Evolutionary conservation across 2,329 filamentous ascomycete species (phyloP).

Genomic region (Raffaelea arxii): DNA sequence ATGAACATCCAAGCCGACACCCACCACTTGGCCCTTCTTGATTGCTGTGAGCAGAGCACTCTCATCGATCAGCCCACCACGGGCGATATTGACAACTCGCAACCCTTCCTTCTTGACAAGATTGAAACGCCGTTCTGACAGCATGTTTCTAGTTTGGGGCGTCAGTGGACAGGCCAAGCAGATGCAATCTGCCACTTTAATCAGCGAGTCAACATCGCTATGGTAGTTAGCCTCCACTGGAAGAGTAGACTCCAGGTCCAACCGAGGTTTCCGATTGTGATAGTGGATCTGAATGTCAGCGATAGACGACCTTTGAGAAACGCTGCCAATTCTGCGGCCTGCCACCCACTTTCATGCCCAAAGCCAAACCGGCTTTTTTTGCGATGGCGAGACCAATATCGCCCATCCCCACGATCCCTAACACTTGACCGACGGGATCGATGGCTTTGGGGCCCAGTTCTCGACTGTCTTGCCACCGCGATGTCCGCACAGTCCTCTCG

Average conservation of each 20-base stretch:
- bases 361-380: slow-evolving; percentile 16
- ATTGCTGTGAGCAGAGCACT: slow-evolving; percentile 21
- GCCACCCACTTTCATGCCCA: slow-evolving; percentile 18
- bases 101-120: slow-evolving; percentile 15
- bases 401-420: slow-evolving; percentile 23
- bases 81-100: slow-evolving; percentile 22
- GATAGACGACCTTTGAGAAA: background rate
- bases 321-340: background rate
- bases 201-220: slow-evolving; percentile 18
- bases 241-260: slow-evolving; percentile 8
- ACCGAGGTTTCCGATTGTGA: slow-evolving; percentile 16
- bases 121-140: slow-evolving; percentile 11
- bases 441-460: slow-evolving; percentile 12
- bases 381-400: slow-evolving; percentile 22
- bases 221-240: slow-evolving; percentile 15
- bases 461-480: slow-evolving; percentile 14
- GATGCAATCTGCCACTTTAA: slow-evolving; percentile 20
- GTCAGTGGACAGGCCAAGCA: slow-evolving; percentile 22
- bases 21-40: slow-evolving; percentile 17
- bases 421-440: slow-evolving; percentile 16
- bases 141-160: slow-evolving; percentile 13
- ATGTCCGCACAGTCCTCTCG: slow-evolving; percentile 13
- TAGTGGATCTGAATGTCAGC: slow-evolving; percentile 15
- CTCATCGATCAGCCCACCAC: slow-evolving; percentile 23
- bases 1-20: slow-evolving; percentile 23